Evolutionary conservation across 805 yeast genomes (phyloP).

Genomic region (Starmerella apis): DNA sequence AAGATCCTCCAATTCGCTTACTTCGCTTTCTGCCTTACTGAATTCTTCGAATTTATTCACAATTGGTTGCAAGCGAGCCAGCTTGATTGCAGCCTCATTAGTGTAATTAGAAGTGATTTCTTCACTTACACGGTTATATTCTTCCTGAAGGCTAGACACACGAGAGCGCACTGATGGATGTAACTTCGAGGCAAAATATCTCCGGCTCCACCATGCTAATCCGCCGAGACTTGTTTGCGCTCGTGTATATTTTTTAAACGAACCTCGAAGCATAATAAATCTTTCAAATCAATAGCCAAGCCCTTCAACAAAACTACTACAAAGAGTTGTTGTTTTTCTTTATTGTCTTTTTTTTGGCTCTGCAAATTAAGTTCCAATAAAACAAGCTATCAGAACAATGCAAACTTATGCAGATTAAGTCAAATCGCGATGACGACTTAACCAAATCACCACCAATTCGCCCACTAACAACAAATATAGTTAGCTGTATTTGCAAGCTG

Average conservation of each 20-base stretch:
- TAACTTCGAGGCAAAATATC: conserved; percentile 21
- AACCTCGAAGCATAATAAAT: neutral
- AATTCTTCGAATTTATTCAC: conserved; percentile 38
- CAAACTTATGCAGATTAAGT: too few relatives aligned
- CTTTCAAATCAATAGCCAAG: too few relatives aligned
- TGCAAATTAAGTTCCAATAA: too few relatives aligned
- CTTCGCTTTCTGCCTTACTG: conserved; percentile 26
- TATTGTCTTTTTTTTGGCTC: too few relatives aligned
- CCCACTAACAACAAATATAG: too few relatives aligned
- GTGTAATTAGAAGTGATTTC: conserved; percentile 34
- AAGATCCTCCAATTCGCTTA: conserved; percentile 39
- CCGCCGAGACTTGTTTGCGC: neutral
- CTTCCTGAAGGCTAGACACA: conserved; percentile 37
- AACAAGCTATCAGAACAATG: too few relatives aligned
- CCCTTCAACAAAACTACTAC: too few relatives aligned
- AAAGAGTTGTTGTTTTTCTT: too few relatives aligned
- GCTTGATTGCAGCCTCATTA: conserved; percentile 41
- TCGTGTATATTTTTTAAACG: neutral
- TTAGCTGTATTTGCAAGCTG: too few relatives aligned
- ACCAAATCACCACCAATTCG: too few relatives aligned
- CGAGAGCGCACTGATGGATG: conserved; percentile 45
- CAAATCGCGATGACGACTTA: too few relatives aligned
- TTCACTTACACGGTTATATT: conserved; percentile 36
- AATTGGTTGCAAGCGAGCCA: conserved; percentile 39
- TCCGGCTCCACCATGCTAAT: neutral